Base-by-base conservation (phyloP, 306 rosid genomes). In the Gastrolobium bilobum region DNA sequence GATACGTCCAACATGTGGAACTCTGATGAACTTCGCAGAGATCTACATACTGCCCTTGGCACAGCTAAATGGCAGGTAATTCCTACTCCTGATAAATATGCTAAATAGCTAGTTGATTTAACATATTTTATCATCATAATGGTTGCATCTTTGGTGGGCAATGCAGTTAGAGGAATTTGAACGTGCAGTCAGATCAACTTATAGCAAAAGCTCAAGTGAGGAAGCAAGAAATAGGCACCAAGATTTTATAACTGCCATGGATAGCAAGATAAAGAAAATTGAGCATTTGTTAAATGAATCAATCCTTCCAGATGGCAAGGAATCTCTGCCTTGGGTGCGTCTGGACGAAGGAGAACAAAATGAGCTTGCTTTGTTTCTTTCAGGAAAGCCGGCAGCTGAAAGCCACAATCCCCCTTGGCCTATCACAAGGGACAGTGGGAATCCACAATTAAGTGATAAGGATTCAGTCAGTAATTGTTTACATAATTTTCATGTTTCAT, bases 61-160 rank as follows among this genome's bases (percentile, higher is more conserved):
- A 95, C 99, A 72, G 83, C 99, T 82, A 92, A 92, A 86, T 95
- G 99, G 99, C 99, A 95, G 99, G 98, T 94, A 72, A 80, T 53
- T 77, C 39, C 13, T 42, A 34, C n/a, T 35, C 67, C 48, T 57
- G 4, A 56, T 10, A 33, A 34, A 42, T 57, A 9, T 65, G 48
- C 31, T 74, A 37, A 35, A 57, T 68, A 14, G 15, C 9, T 74
- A 46, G 14, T 61, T 74, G 26, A 38, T 47, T 37, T 39, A 70
- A 14, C 1, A 11, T 52, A 29, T 53, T 54, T 13, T 68, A 65
- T 69, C 56, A 50, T 57, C 26, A 10, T 37, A 30, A 53, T 80
- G 82, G 46, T 72, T 68, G 42, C 73, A 14, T 51, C 10, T 67
- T 83, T 73, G 67, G 51, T 73, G 43, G 79, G 58, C 58, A 59